Base-by-base conservation (phyloP, 805 yeast species). In the Grigorovia transvaalensis region DNA sequence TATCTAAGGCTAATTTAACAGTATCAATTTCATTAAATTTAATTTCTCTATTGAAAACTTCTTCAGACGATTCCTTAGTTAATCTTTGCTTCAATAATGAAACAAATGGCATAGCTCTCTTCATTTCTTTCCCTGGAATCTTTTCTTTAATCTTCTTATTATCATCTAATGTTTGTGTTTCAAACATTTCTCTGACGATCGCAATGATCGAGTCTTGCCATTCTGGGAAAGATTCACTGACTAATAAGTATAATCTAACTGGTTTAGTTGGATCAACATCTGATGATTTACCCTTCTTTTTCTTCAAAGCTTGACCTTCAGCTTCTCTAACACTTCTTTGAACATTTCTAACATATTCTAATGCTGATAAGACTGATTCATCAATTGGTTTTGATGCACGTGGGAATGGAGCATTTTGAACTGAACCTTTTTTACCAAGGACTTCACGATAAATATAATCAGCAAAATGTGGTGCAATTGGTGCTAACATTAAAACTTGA, bases 101-200 rank as follows among this genome's bases (percentile, higher is more conserved):
- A 55, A 93, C 89, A 69, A 90, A 91, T 54, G 98, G 98, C 98
- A 93, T 93, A 54, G 96, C 97, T 61, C 95, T 84, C 79, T 93
- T 93, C 86, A 90, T 87, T 63, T 93, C 98, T 68, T 82, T 84
- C 58, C 87, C 87, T 30, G 74, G 72, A 54, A 85, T 81, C 65
- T 74, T 79, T 59, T 80, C 78, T 67, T 78, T 84, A 60, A 85
- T 73, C 53, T 71, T 73, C 62, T 76, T 77, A 72, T 77, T 84
- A 67, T 85, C 91, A 57, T 81, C 74, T 63, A 85, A 74, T 30
- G 79, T 70, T 41, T 80, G 82, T 46, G 67, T 69, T 60, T 81
- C 89, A 59, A 86, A 85, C 58, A 87, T 75, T 59, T 82, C 82
- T 61, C 90, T 79, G 33, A 89, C 91, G 50, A 93, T 71, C 60